These are phyloP conservation scores for Pyrenophora tritici-repentis DNA, from an alignment of 2,329 filamentous ascomycete genomes.

Conservation along the genomic window DNA sequence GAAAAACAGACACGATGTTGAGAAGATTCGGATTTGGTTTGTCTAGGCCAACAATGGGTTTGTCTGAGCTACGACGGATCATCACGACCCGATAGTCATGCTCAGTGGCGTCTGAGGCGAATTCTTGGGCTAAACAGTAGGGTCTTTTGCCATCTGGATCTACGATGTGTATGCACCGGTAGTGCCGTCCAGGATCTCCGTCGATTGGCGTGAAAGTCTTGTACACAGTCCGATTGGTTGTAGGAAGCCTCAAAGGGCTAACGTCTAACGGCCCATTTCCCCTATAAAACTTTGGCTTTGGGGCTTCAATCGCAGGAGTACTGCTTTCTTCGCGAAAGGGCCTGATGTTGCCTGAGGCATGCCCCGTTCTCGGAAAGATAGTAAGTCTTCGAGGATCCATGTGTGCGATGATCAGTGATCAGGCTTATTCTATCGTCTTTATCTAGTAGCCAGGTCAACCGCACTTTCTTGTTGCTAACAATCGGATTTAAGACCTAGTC, in stretches of 20 bases:
- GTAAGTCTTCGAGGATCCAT: slow-evolving; percentile 13
- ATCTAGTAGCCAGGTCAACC: slow-evolving; percentile 1
- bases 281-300: slow-evolving; percentile 4
- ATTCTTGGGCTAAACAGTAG: slow-evolving; percentile 14
- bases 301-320: not conserved
- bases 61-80: slow-evolving; percentile 9
- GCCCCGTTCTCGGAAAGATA: slow-evolving; percentile 13
- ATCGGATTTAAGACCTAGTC: not conserved
- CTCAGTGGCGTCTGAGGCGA: not conserved
- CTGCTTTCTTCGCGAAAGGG: not conserved
- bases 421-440: not conserved
- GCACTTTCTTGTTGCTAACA: slow-evolving; percentile 2
- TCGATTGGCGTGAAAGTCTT: slow-evolving; percentile 10
- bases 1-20: slow-evolving; percentile 18
- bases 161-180: slow-evolving; percentile 15
- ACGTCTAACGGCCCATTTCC: not conserved
- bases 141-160: slow-evolving; percentile 12
- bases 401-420: not conserved
- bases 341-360: slow-evolving; percentile 1
- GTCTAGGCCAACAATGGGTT: slow-evolving; percentile 7
- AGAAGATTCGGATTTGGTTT: slow-evolving; percentile 15
- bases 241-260: not conserved
- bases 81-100: slow-evolving; percentile 12
- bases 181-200: slow-evolving; percentile 5
- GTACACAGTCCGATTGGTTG: not conserved